A percentile compares a stretch with the other conserved stretches of the same genome.
Evolutionary conservation across 768 basidiomycete genomes (phyloP).

Genomic region (Polyporus arcularius): DNA sequence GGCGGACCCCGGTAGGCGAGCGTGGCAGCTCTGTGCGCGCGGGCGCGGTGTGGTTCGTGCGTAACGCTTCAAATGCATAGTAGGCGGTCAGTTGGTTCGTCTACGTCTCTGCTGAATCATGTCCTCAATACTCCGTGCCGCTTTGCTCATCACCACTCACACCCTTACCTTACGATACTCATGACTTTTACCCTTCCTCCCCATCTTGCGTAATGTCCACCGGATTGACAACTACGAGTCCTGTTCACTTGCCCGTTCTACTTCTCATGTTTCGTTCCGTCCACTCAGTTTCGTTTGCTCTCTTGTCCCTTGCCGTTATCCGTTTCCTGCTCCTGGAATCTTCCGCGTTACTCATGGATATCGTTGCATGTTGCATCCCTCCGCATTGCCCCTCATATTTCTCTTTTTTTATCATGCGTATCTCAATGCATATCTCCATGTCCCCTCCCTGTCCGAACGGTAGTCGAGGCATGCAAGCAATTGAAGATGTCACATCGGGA

Average conservation of each 20-base stretch:
- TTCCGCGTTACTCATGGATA: background rate
- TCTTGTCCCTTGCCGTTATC: background rate
- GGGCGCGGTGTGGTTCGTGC: too few species aligned
- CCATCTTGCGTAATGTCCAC: too few species aligned
- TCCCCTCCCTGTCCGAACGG: background rate
- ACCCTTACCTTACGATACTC: too few species aligned
- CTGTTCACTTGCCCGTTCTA: background rate
- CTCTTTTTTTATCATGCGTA: background rate
- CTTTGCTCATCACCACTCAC: too few species aligned
- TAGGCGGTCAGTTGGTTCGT: too few species aligned
- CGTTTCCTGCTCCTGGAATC: background rate
- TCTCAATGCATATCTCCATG: background rate
- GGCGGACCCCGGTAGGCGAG: constrained; percentile 35
- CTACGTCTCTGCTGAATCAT: too few species aligned
- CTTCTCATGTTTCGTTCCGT: background rate
- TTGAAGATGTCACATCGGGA: too few species aligned
- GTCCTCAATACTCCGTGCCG: too few species aligned
- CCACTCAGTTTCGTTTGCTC: background rate
- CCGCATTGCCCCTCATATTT: background rate
- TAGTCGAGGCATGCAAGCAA: too few species aligned
- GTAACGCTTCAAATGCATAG: too few species aligned
- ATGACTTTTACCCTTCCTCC: too few species aligned
- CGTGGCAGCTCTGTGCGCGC: background rate
- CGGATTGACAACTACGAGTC: too few species aligned
- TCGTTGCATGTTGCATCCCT: background rate